phyloP scores from a whole-genome alignment of 306 rosid species.

The Rubus idaeus region DNA sequence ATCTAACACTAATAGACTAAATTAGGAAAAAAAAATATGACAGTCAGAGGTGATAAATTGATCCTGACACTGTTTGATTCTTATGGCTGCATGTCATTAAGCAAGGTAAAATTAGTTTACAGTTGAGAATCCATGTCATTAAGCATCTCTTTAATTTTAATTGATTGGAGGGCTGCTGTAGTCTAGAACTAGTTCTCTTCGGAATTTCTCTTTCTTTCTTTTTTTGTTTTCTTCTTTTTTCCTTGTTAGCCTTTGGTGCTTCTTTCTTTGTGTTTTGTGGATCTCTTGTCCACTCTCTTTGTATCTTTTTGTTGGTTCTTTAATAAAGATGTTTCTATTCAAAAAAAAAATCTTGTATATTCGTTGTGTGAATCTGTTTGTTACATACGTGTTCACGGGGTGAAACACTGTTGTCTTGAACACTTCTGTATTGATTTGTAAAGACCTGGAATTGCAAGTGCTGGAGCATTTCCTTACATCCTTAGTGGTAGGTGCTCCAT shows the following conservation, averaged over 20 bases:
- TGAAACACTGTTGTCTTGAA: background rate
- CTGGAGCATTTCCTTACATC: constrained; percentile 3
- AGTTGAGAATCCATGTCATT: background rate
- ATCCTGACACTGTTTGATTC: background rate
- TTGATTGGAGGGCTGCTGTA: too few species aligned
- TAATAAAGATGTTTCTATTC: too few species aligned
- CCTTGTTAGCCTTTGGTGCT: too few species aligned
- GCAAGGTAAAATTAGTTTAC: background rate
- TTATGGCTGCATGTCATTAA: too few species aligned
- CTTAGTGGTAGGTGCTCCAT: constrained; percentile 6
- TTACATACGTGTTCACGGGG: background rate
- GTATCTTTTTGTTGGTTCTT: too few species aligned
- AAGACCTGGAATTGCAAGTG: background rate
- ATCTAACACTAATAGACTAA: background rate
- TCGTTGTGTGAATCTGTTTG: background rate
- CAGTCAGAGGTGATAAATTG: background rate
- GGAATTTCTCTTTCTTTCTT: too few species aligned
- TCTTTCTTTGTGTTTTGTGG: too few species aligned
- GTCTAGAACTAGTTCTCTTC: too few species aligned
- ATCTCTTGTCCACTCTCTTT: too few species aligned
- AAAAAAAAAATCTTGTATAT: background rate
- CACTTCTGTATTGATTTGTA: background rate
- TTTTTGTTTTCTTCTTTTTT: too few species aligned
- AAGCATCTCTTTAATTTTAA: too few species aligned
- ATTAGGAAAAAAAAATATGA: background rate